Conservation (phyloP, 495 filamentous ascomycete species). For the Daldinia decipiens region DNA sequence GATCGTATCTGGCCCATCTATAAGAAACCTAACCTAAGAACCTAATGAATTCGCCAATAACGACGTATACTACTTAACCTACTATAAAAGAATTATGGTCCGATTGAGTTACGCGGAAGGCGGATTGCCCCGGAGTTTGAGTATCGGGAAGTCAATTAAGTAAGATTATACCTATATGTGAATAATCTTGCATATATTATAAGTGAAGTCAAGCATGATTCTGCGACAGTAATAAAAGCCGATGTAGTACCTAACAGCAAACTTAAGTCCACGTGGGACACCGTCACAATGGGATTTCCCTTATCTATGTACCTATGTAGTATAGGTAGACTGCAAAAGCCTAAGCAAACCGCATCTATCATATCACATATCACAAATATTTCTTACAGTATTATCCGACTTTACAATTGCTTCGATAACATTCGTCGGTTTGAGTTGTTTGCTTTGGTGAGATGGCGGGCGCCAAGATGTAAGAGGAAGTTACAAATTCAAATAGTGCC, state of each 20-base stretch:
- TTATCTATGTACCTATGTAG: not conserved
- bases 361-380: slow-evolving; percentile 17
- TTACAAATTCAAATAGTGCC: slow-evolving; percentile 21
- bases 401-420: slow-evolving; percentile 3
- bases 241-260: not conserved
- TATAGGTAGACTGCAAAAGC: not conserved
- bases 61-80: too few relatives aligned
- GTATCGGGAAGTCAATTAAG: too few relatives aligned
- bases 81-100: too few relatives aligned
- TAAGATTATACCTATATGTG: too few relatives aligned
- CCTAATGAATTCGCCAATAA: too few relatives aligned
- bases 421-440: slow-evolving; percentile 28
- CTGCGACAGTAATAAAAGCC: not conserved
- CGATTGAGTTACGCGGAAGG: too few relatives aligned
- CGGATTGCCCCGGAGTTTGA: too few relatives aligned
- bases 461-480: slow-evolving; percentile 36
- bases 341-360: not conserved
- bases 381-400: not conserved
- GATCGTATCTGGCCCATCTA: too few relatives aligned
- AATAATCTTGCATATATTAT: too few relatives aligned
- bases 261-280: not conserved
- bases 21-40: too few relatives aligned
- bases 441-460: slow-evolving; percentile 5
- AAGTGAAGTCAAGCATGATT: not conserved
- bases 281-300: not conserved